Evolutionary conservation across 169 alveolate genomes (phyloP).

Genomic region (Plasmodium berghei): DNA sequence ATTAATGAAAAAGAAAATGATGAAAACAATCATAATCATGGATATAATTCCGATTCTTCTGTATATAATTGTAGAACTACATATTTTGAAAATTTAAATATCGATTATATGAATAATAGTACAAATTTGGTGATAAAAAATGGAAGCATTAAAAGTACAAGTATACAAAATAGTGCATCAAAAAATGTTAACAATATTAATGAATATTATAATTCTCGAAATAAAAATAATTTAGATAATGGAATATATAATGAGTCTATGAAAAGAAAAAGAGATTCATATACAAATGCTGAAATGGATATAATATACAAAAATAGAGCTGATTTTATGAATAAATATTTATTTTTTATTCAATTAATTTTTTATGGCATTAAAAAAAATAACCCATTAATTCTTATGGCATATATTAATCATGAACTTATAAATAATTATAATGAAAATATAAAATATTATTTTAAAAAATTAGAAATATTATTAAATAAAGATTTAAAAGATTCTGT

Average conservation of each 20-base stretch:
- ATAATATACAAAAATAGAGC: conserved; percentile 19
- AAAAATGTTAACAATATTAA: neutral
- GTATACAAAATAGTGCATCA: neutral
- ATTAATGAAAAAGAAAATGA: neutral
- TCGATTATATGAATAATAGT: neutral
- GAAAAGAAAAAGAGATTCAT: neutral
- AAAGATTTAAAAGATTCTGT: conserved; percentile 35
- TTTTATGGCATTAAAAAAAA: conserved; percentile 54
- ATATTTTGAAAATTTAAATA: conserved; percentile 29
- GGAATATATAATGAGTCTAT: neutral
- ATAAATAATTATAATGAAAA: conserved; percentile 15
- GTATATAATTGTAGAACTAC: conserved; percentile 15
- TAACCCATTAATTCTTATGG: conserved; percentile 54
- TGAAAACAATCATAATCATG: neutral
- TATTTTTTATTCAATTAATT: conserved; percentile 56
- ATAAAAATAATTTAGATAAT: neutral
- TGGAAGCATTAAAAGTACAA: neutral
- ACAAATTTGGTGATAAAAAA: too few species aligned
- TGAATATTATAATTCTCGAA: neutral
- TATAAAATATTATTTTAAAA: conserved; percentile 21
- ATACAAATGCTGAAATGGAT: conserved; percentile 27
- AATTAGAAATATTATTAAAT: conserved; percentile 29
- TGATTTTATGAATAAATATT: conserved; percentile 56
- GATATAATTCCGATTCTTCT: conserved; percentile 14
- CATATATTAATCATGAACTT: conserved; percentile 65